Evolutionary conservation across 345 rosid species (phyloP), one percentile per base, ranked within the genome.

Genomic region (Eutrema heterophyllum): DNA sequence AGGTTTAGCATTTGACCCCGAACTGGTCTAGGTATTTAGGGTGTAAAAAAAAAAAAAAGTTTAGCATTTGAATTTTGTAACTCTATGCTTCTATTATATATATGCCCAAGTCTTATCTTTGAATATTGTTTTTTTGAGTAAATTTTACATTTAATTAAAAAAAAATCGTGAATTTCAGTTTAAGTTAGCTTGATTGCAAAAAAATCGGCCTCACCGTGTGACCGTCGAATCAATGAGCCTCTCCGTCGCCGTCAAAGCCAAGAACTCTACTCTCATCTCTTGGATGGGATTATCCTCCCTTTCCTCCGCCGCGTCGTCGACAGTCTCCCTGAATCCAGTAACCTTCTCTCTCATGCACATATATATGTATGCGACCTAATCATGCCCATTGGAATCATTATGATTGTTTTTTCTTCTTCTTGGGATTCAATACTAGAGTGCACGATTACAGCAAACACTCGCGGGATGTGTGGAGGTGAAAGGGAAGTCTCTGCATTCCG

Each of bases 381-480:
- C 66, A 7, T 58, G 16, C 26, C 41, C 24, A 52, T 3, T 26
- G 41, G 10, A 60, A 60, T 49, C 46, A 44, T 12, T 61, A 8
- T 14, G 21, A 41, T 58, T 35, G 13, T 71, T 61, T 9, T 14
- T 38, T 18, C 6, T 51, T 24, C 9, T 54, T 39, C 5, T 13
- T 26, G 2, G 18, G 12, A 29, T 40, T 35, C 43, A 46, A 53
- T 71, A 29, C 49, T 54, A 91, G 98, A 86, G 88, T 12, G 93
- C 95, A 65, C 80, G 82, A 81, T 67, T 89, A 69, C 97, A 91
- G 60, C 88, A 79, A 80, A 94, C 96, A 53, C 80, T 91, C 63
- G 86, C 84, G 40, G 82, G 81, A 72, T 67, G 78, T 80, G 75
- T 87, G 58, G 90, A 85, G 78, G 66, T 71, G 64, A 79, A 69